A percentile compares a stretch with the other conserved stretches of the same genome.
Conservation (phyloP, 495 filamentous ascomycete species). For the Xylaria nigripes region DNA sequence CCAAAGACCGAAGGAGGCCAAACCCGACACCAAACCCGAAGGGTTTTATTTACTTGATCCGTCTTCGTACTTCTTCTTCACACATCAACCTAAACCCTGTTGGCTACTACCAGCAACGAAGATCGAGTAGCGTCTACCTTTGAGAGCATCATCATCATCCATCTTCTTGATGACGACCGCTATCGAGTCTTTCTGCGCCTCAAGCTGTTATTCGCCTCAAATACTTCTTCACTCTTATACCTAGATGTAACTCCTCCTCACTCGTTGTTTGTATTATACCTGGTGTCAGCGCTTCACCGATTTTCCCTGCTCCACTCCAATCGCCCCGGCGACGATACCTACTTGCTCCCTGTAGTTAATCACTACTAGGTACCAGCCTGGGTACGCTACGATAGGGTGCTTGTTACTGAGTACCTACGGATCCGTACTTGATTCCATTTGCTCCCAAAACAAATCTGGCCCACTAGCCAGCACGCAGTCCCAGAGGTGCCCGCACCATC, state of each 20-base stretch:
- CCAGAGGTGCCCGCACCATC: constrained; percentile 8
- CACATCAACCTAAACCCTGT: neutral
- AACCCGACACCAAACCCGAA: neutral
- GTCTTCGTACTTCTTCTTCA: neutral
- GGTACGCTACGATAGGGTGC: too few species aligned
- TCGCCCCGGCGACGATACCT: neutral
- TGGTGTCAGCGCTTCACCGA: neutral
- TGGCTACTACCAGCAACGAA: neutral
- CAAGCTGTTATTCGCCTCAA: neutral
- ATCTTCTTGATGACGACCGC: neutral
- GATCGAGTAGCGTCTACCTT: neutral
- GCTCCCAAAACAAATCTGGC: constrained; percentile 10
- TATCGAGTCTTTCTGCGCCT: neutral
- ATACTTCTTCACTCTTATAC: neutral
- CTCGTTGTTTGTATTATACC: neutral
- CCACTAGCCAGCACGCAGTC: constrained; percentile 14
- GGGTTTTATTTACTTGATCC: neutral
- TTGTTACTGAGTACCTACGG: too few species aligned
- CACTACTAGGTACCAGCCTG: too few species aligned
- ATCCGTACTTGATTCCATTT: constrained; percentile 14
- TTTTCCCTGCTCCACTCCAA: neutral
- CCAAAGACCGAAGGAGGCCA: neutral
- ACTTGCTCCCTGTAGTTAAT: neutral
- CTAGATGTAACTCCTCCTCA: neutral
- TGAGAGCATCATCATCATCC: constrained; percentile 5